phyloP scores from a whole-genome alignment of 2,329 filamentous ascomycete species.

The Myriangium duriaei region DNA sequence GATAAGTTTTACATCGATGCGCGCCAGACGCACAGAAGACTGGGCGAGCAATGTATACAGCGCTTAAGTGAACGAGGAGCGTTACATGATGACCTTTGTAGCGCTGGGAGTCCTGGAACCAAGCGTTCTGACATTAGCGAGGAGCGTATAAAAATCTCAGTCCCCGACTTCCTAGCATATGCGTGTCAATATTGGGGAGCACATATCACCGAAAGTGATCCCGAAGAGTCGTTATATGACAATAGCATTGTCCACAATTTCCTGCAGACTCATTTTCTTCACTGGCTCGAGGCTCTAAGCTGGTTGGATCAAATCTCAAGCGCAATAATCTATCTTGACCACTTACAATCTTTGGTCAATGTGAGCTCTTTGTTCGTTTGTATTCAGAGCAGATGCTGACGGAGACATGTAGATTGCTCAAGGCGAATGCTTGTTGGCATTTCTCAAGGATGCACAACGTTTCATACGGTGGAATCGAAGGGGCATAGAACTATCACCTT shows the following conservation, averaged over 20 bases:
- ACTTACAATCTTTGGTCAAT: not conserved
- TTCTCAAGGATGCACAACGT: not conserved
- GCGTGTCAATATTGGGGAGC: not conserved
- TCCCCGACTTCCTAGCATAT: not conserved
- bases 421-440: not conserved
- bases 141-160: not conserved
- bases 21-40: not conserved
- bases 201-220: not conserved
- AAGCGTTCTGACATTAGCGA: not conserved
- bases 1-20: not conserved
- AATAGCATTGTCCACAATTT: not conserved
- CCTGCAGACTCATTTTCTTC: not conserved
- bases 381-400: no score
- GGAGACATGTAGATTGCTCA: no score
- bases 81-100: not conserved
- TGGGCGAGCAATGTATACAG: not conserved
- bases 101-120: not conserved
- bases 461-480: not conserved
- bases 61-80: not conserved
- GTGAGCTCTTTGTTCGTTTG: no score
- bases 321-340: not conserved
- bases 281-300: conserved; percentile 1
- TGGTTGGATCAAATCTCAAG: not conserved
- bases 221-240: not conserved
- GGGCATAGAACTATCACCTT: not conserved